Base-by-base conservation (phyloP, 352 stramenopile species). In the Phytophthora brassicae region DNA sequence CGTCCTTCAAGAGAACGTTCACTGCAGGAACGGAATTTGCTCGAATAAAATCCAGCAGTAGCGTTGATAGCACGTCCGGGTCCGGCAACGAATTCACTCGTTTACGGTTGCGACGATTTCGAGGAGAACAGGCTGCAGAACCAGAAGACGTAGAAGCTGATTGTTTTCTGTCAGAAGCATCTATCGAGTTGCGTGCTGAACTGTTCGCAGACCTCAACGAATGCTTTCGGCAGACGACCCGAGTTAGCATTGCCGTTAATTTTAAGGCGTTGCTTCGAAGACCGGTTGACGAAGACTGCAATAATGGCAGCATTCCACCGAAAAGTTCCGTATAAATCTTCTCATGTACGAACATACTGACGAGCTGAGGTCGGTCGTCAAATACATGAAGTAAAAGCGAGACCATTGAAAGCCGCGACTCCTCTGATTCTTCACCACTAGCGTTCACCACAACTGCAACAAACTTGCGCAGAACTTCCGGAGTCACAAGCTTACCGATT, bases 1-100 rank as follows among this genome's bases (percentile, higher is more conserved):
- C 86, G 52, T 95, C 86, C 46, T 89, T 89, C 20, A 95, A 62
- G 23, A 93, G 57, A 11, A 80, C 71, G 42, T 60, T 82, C 9
- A 95, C 86, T n/a, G 81, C 84, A 60, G 78, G 56, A 55, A 92
- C 80, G 12, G 75, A 92, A 60, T 91, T 79, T 16, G 72, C 68
- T 43, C 81, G 77, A 49, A 93, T 77, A 31, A 90, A 95, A 28
- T 92, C 86, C 2, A 92, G 59, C 47, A 93, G 48, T 24, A 93
- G 51, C 4, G 60, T 84, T 13, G 79, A 70, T 6, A 91, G 45
- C 12, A 90, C 79, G 51, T 90, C 66, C 12, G 81, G 79, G 44
- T 90, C 81, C 1, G 83, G 75, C 3, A 78, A 44, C 7, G 81
- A 89, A 38, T 89, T 70, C 6, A 84, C 58, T 29, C 75, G 73